phyloP scores from a whole-genome alignment of 2,329 filamentous ascomycete species.

The Colletotrichum shisoi region DNA sequence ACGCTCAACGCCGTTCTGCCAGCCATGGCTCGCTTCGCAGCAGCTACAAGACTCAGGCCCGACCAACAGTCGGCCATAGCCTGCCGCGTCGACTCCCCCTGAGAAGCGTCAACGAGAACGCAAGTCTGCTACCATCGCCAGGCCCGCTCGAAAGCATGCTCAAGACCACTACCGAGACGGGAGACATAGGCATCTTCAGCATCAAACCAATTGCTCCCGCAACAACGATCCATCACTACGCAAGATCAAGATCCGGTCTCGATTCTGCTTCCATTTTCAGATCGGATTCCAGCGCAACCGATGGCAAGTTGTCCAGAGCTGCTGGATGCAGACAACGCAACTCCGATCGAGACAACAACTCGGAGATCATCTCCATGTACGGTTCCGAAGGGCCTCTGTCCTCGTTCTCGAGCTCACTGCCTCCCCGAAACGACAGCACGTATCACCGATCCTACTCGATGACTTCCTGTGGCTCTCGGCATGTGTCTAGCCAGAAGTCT shows the following conservation, averaged over 20 bases:
- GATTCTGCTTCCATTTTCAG: slow-evolving; percentile 44
- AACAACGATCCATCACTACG: slow-evolving; percentile 45
- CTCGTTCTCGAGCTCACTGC: slow-evolving; percentile 54
- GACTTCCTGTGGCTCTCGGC: slow-evolving; percentile 59
- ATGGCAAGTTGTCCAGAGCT: slow-evolving; percentile 49
- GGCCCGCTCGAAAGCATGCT: slow-evolving; percentile 70
- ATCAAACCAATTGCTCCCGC: slow-evolving; percentile 55
- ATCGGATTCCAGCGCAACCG: slow-evolving; percentile 46
- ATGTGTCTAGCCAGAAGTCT: slow-evolving; percentile 58
- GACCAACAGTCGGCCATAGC: slow-evolving; percentile 34
- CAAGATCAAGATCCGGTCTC: slow-evolving; percentile 45
- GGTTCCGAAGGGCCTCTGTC: slow-evolving; percentile 57
- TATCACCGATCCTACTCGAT: slow-evolving; percentile 63
- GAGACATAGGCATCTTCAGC: slow-evolving; percentile 69
- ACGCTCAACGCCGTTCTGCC: slow-evolving; percentile 47
- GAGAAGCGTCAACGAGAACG: slow-evolving; percentile 55
- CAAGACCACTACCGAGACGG: slow-evolving; percentile 71
- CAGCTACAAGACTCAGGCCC: slow-evolving; percentile 45
- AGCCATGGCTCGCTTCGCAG: slow-evolving; percentile 54
- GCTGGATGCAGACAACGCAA: slow-evolving; percentile 57
- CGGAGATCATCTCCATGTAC: slow-evolving; percentile 66
- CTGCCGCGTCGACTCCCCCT: slow-evolving; percentile 54
- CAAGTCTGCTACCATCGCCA: slow-evolving; percentile 56
- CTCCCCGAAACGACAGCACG: slow-evolving; percentile 54
- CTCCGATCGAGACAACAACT: slow-evolving; percentile 61